These are phyloP conservation scores for Nymphaea colorata DNA, from an alignment of 164 flowering plant species.

Conservation along the genomic window DNA sequence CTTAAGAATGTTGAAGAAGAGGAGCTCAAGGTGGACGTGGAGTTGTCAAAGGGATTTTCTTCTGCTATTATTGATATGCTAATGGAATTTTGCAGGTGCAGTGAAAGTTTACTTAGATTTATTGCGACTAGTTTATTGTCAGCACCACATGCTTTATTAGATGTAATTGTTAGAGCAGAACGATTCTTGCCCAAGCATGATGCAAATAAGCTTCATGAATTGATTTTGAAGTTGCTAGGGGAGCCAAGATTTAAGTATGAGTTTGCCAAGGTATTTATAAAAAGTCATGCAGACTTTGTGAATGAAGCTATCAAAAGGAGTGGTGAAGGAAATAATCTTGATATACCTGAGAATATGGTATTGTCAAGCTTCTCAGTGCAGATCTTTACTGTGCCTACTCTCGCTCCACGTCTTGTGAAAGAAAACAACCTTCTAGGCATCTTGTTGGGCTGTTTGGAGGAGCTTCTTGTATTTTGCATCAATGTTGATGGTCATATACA, in stretches of 20 bases:
- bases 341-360: constrained; percentile 35
- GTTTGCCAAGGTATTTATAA: constrained; percentile 67
- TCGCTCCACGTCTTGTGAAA: constrained; percentile 76
- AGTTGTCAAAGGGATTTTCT: constrained; percentile 44
- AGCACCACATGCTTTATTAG: constrained; percentile 45
- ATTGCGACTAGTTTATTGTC: constrained; percentile 40
- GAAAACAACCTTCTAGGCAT: constrained; percentile 59
- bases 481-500: constrained; percentile 67
- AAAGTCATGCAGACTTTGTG: constrained; percentile 59
- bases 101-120: constrained; percentile 92
- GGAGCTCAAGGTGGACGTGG: constrained; percentile 12
- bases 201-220: constrained; percentile 59
- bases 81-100: constrained; percentile 65
- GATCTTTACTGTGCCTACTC: constrained; percentile 84
- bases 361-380: constrained; percentile 76
- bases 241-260: constrained; percentile 87
- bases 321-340: constrained; percentile 16
- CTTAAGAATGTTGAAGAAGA: constrained; percentile 20
- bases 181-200: constrained; percentile 31
- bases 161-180: constrained; percentile 70
- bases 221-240: constrained; percentile 77
- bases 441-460: constrained; percentile 62
- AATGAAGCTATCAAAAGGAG: constrained; percentile 41
- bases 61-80: constrained; percentile 63
- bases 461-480: constrained; percentile 49